Conservation (phyloP, 352 stramenopile species). For the Globisporangium camurandrum region DNA sequence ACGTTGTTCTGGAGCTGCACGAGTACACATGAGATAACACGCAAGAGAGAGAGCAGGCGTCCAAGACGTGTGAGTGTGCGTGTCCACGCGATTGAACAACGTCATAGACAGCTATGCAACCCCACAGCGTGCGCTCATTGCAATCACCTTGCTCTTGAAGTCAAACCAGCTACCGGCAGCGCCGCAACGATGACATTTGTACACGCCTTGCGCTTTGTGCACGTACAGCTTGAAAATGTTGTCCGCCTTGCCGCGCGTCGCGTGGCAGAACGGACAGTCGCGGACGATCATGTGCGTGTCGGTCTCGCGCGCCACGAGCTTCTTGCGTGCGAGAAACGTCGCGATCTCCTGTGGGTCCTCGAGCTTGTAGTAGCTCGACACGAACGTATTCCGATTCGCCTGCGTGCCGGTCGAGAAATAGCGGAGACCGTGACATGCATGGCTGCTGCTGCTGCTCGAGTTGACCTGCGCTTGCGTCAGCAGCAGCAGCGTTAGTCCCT, state of each 20-base stretch:
- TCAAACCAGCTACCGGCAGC: conserved; percentile 83
- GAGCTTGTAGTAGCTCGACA: conserved; percentile 75
- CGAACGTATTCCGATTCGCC: conserved; percentile 38
- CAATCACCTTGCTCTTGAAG: conserved; percentile 81
- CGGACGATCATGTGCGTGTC: conserved; percentile 75
- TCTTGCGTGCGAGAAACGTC: conserved; percentile 70
- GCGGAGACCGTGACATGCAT: conserved; percentile 5
- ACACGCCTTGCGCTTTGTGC: conserved; percentile 78
- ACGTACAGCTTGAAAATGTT: conserved; percentile 92
- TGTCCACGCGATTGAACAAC: too few relatives aligned
- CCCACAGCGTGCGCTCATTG: too few relatives aligned
- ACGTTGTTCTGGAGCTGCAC: conserved; percentile 43
- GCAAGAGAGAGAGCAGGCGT: background rate
- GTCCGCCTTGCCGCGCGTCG: conserved; percentile 67
- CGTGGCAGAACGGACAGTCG: conserved; percentile 85
- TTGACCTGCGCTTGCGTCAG: too few relatives aligned
- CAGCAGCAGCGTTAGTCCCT: background rate
- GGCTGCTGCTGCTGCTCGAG: conserved; percentile 2
- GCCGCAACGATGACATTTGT: conserved; percentile 88
- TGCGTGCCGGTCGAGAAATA: conserved; percentile 15
- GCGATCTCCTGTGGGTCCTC: conserved; percentile 58
- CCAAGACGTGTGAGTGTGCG: background rate
- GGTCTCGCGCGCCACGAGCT: conserved; percentile 50
- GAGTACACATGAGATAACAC: background rate
- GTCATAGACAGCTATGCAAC: background rate